phyloP scores from a whole-genome alignment of 2,329 filamentous ascomycete species.

The Beauveria pseudobassiana region DNA sequence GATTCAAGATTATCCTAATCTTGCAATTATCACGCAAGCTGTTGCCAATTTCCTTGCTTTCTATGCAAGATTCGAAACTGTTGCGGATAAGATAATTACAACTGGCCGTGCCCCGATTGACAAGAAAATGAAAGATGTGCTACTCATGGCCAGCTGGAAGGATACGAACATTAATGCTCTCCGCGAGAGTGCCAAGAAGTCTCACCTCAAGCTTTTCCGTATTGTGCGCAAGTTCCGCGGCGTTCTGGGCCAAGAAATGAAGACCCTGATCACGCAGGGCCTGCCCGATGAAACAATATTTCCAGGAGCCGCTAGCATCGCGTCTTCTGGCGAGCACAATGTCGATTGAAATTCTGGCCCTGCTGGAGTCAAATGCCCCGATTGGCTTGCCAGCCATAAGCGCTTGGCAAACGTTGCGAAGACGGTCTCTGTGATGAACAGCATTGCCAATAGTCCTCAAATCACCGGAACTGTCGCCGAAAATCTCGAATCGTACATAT shows the following conservation, averaged over 20 bases:
- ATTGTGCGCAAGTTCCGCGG: slow-evolving; percentile 83
- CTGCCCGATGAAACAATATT: slow-evolving; percentile 43
- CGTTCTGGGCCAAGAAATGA: slow-evolving; percentile 69
- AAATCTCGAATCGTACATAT: slow-evolving; percentile 61
- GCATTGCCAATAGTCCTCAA: slow-evolving; percentile 46
- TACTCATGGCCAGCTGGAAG: slow-evolving; percentile 93
- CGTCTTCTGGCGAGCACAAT: neutral
- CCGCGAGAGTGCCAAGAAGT: slow-evolving; percentile 80
- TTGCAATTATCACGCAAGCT: slow-evolving; percentile 54
- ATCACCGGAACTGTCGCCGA: slow-evolving; percentile 47
- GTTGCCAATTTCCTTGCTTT: slow-evolving; percentile 71
- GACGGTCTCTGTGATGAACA: slow-evolving; percentile 69
- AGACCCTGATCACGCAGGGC: slow-evolving; percentile 51
- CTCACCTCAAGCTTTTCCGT: slow-evolving; percentile 87
- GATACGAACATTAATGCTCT: slow-evolving; percentile 91
- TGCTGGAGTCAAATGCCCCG: slow-evolving; percentile 19
- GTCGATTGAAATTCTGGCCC: neutral
- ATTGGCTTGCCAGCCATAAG: slow-evolving; percentile 41
- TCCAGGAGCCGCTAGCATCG: slow-evolving; percentile 15
- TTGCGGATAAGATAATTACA: slow-evolving; percentile 56
- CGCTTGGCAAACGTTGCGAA: slow-evolving; percentile 64
- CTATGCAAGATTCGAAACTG: slow-evolving; percentile 62
- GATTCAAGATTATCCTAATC: slow-evolving; percentile 46
- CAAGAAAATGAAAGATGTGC: slow-evolving; percentile 86
- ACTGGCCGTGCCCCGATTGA: slow-evolving; percentile 70